Base-by-base conservation (phyloP, 1,139 yeast species). In the Hyphopichia fennica region DNA sequence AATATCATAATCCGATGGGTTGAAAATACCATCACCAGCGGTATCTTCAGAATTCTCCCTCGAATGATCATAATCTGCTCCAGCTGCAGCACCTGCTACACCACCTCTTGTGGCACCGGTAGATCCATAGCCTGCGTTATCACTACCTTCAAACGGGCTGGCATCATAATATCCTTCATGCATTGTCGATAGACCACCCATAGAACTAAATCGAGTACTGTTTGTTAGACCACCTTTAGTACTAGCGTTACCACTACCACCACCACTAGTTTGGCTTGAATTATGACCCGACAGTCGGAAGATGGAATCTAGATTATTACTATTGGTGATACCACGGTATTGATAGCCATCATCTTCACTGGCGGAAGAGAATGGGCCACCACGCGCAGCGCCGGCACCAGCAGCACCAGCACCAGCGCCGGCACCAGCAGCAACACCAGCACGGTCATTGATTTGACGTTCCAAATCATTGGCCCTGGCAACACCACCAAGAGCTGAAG, bases 31-130 rank as follows among this genome's bases (percentile, higher is more conserved):
- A 15, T 44, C 54, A 43, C 28, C 46, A 37, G 23, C 43, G n/a
- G 54, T 51, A 19, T 44, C 49, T n/a, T 44, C 44, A 15, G 45
- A 42, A 22, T 34, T 25, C 75, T 68, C 51, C 84, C 88, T 40
- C 87, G 67, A 1, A 91, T 85, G 46, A 79, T 63, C 60, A 86
- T 85, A 31, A 19, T 17, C 33, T 8, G 10, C 39, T 15, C 11
- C 44, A 9, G 14, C 33, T 11, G 30, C 30, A 3, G 40, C 43
- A 15, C 35, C 38, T 9, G 6, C 16, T 4, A 5, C 36, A 17
- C n/a, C 31, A 13, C 14, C 17, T 37, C 33, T 4, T 33, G 25
- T 8, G 34, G 23, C 11, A 30, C 11, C 25, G 37, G 13, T 35
- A 27, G 14, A 37, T 18, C 22, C 28, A 36, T 33, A 33, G 4